Conservation (phyloP, 2,329 filamentous ascomycete genomes). For the Nigrospora osmanthi region DNA sequence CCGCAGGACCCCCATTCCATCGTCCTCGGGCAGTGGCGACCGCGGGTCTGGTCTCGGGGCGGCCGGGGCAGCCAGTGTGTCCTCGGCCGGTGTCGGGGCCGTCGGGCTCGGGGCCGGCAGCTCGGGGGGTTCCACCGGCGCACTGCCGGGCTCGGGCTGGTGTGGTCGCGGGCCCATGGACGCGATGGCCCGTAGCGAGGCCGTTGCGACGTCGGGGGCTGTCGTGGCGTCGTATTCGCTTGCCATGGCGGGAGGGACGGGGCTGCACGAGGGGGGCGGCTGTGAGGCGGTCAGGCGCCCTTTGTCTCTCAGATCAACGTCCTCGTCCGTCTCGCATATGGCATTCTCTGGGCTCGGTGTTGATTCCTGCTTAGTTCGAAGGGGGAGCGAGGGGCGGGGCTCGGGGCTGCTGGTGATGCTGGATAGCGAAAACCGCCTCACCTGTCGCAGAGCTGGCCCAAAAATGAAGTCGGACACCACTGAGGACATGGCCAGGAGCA, state of each 20-base stretch:
- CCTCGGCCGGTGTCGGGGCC: not conserved
- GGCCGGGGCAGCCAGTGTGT: not conserved
- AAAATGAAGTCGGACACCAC: constrained; percentile 59
- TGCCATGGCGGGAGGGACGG: constrained; percentile 10
- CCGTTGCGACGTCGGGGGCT: not conserved
- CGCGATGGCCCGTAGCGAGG: not conserved
- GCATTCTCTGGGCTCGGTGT: constrained; percentile 16
- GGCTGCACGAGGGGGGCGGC: constrained; percentile 17
- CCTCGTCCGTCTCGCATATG: constrained; percentile 20
- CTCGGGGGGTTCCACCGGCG: no score
- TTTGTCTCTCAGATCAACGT: constrained; percentile 15
- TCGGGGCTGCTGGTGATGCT: constrained; percentile 23
- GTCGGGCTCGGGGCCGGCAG: not conserved
- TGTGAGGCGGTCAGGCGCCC: constrained; percentile 14
- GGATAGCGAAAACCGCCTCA: constrained; percentile 49
- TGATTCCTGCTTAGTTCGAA: not conserved
- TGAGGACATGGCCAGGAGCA: constrained; percentile 42
- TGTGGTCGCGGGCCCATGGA: not conserved
- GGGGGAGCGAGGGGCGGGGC: constrained; percentile 6
- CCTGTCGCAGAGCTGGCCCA: constrained; percentile 59
- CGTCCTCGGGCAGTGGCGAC: constrained; percentile 58
- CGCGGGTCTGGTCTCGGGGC: constrained; percentile 4
- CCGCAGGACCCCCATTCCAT: constrained; percentile 66
- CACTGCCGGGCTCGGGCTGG: no score
- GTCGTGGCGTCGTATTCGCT: constrained; percentile 1